Evolutionary conservation across 129 eudicot genomes (phyloP).

Genomic region (Centrapalus pauciflorus): DNA sequence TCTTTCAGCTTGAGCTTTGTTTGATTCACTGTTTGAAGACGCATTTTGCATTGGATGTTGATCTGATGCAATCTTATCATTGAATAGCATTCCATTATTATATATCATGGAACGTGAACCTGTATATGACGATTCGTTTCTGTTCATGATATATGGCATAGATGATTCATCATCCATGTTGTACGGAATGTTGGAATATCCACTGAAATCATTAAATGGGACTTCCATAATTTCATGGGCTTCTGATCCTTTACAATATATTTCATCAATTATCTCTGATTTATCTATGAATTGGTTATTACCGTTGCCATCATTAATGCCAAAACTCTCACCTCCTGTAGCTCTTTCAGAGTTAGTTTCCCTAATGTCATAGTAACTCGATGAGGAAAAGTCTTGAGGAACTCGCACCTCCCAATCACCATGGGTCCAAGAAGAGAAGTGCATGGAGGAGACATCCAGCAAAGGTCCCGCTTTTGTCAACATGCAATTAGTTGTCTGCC

Average conservation of each 20-base stretch:
- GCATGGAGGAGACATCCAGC: constrained; percentile 35
- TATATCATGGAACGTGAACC: not conserved
- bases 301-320: constrained; percentile 24
- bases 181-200: constrained; percentile 5
- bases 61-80: constrained; percentile 25
- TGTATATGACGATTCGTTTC: constrained; percentile 22
- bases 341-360: constrained; percentile 17
- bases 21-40: constrained; percentile 13
- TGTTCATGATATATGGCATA: constrained; percentile 12
- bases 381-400: constrained; percentile 28
- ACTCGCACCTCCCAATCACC: constrained; percentile 31
- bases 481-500: constrained; percentile 29
- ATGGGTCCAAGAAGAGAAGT: constrained; percentile 21
- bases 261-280: constrained; percentile 17
- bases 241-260: constrained; percentile 15
- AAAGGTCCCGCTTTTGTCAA: constrained; percentile 30
- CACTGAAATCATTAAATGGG: constrained; percentile 18
- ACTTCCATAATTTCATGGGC: constrained; percentile 10
- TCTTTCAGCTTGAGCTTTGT: constrained; percentile 21
- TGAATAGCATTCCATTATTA: constrained; percentile 17
- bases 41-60: constrained; percentile 11
- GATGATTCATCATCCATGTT: constrained; percentile 17
- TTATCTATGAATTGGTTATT: constrained; percentile 25
- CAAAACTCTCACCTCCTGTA: constrained; percentile 7
- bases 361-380: constrained; percentile 20